A percentile compares a stretch with the other conserved stretches of the same genome.
These are phyloP conservation scores for Rhizopogon vesiculosus DNA, from an alignment of 768 basidiomycete species.

Conservation along the genomic window DNA sequence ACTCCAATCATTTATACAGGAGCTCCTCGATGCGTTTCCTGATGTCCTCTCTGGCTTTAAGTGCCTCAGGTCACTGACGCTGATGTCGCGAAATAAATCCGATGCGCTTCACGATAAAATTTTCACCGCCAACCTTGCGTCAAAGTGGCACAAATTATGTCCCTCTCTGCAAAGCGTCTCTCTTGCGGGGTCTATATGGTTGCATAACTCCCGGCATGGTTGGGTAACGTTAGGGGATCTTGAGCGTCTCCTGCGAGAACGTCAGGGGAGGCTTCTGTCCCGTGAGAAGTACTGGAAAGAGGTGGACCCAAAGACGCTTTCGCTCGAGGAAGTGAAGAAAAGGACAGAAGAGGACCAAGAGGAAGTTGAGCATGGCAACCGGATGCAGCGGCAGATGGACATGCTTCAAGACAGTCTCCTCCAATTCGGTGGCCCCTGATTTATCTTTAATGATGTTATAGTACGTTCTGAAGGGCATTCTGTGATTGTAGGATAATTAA, in stretches of 20 bases:
- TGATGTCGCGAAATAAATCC: conserved; percentile 17
- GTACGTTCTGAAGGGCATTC: neutral
- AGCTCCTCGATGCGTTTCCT: conserved; percentile 15
- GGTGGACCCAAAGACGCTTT: neutral
- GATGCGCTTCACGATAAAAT: conserved; percentile 14
- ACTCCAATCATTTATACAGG: conserved; percentile 6
- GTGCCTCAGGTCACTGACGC: conserved; percentile 13
- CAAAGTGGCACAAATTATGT: conserved; percentile 17
- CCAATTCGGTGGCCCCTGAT: neutral
- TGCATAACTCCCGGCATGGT: conserved; percentile 12
- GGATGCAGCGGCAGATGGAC: neutral
- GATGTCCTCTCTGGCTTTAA: conserved; percentile 17
- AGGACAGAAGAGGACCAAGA: neutral
- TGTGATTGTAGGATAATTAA: neutral
- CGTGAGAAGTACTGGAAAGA: neutral
- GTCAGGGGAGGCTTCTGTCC: conserved; percentile 6
- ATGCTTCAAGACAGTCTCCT: neutral
- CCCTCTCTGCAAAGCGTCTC: conserved; percentile 19
- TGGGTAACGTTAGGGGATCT: conserved; percentile 18
- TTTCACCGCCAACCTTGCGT: conserved; percentile 6
- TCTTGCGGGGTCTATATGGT: conserved; percentile 13
- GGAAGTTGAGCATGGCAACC: neutral
- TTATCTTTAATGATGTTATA: neutral
- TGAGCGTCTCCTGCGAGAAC: conserved; percentile 8
- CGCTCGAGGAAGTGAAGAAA: neutral